A percentile compares a stretch with the other conserved stretches of the same genome.
Conservation (phyloP, 768 basidiomycete species). For the Boletus subcaerulescens region DNA sequence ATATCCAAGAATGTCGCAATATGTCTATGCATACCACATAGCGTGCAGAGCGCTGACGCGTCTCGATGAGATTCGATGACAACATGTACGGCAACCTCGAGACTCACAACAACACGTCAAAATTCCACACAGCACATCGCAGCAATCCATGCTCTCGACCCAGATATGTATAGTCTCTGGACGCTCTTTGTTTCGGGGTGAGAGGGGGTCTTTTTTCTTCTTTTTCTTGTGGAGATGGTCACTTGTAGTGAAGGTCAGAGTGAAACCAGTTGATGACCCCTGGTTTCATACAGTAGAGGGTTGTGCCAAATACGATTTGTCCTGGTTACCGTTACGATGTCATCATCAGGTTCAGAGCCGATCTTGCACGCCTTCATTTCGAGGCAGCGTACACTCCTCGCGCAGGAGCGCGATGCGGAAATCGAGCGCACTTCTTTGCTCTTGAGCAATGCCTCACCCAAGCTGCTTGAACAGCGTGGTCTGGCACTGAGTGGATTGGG, state of each 20-base stretch:
- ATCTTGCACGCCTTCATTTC: constrained; percentile 57
- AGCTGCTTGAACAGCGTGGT: constrained; percentile 85
- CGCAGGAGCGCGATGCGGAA: constrained; percentile 79
- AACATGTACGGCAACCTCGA: background rate
- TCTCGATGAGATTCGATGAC: constrained; percentile 1
- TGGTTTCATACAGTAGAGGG: too few species aligned
- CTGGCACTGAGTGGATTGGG: constrained; percentile 75
- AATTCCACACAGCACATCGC: constrained; percentile 21
- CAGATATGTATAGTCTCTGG: background rate
- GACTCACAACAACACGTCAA: constrained; percentile 21
- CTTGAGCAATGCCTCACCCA: constrained; percentile 78
- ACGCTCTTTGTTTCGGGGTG: background rate
- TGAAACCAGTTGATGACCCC: too few species aligned
- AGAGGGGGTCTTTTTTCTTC: too few species aligned
- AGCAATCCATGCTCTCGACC: constrained; percentile 20
- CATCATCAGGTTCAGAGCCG: constrained; percentile 18
- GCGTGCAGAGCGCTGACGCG: constrained; percentile 4
- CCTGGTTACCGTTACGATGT: constrained; percentile 1
- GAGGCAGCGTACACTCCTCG: constrained; percentile 63
- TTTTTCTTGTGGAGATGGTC: too few species aligned
- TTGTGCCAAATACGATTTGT: background rate
- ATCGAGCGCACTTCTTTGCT: constrained; percentile 75
- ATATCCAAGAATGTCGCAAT: background rate
- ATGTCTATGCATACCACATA: constrained; percentile 13
- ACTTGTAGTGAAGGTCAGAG: too few species aligned